Conservation (phyloP, 345 rosid genomes). For the Lumnitzera littorea region DNA sequence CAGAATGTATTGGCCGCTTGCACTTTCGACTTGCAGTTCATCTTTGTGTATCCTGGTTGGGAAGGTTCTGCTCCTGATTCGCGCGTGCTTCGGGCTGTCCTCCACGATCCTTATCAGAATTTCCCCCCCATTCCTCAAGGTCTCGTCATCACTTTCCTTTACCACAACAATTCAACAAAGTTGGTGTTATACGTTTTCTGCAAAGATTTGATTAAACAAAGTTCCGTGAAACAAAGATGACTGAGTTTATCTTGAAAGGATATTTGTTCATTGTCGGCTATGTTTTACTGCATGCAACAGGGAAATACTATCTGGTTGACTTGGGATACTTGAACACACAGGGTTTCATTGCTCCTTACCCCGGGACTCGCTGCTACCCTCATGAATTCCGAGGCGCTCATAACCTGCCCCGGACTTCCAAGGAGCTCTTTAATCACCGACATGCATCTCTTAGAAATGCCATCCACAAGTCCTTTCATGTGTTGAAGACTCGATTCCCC, state of each 20-base stretch:
- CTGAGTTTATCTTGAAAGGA: not conserved
- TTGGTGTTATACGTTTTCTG: no score
- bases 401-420: slow-evolving; percentile 50
- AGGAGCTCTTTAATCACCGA: slow-evolving; percentile 70
- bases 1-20: slow-evolving; percentile 83
- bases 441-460: slow-evolving; percentile 47
- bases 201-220: not conserved
- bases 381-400: slow-evolving; percentile 61
- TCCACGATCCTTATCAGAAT: slow-evolving; percentile 73
- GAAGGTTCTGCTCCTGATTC: slow-evolving; percentile 77
- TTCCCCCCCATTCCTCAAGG: slow-evolving; percentile 72
- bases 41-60: slow-evolving; percentile 77
- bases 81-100: slow-evolving; percentile 65
- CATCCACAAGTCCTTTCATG: slow-evolving; percentile 41
- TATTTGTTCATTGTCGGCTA: not conserved
- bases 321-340: slow-evolving; percentile 44
- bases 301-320: slow-evolving; percentile 73
- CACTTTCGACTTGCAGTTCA: slow-evolving; percentile 65
- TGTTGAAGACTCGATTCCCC: slow-evolving; percentile 64
- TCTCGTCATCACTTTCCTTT: slow-evolving; percentile 2
- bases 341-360: slow-evolving; percentile 73
- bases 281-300: slow-evolving; percentile 20
- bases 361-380: slow-evolving; percentile 43
- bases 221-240: no score
- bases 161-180: not conserved